Percentiles rank a stretch among this genome's conserved stretches.
Conservation (phyloP, 768 basidiomycete species). For the Leccinum imitatum region DNA sequence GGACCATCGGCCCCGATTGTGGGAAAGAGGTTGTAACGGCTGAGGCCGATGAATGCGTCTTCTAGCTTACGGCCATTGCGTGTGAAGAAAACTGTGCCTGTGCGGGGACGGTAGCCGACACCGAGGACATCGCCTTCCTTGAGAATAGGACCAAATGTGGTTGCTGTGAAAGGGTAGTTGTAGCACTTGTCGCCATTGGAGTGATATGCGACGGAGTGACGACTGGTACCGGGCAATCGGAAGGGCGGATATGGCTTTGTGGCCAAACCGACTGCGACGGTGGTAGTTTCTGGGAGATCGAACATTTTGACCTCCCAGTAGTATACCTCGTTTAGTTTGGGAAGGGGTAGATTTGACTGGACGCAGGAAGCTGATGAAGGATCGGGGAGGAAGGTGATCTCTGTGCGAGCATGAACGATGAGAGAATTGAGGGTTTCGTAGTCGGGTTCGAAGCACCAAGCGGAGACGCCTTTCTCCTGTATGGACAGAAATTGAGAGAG, state of each 20-base stretch:
- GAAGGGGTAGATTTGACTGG: constrained; percentile 94
- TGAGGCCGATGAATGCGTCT: constrained; percentile 91
- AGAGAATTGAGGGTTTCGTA: constrained; percentile 93
- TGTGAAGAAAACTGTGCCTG: constrained; percentile 98
- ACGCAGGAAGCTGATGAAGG: constrained; percentile 93
- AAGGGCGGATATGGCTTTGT: constrained; percentile 98
- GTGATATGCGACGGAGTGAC: constrained; percentile 91
- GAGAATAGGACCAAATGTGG: constrained; percentile 78
- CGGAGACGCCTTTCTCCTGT: constrained; percentile 98
- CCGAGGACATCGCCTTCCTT: constrained; percentile 97
- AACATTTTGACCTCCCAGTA: constrained; percentile 99
- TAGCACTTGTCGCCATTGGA: constrained; percentile 97
- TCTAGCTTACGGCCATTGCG: constrained; percentile 97
- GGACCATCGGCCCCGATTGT: constrained; percentile 96
- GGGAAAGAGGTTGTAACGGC: constrained; percentile 92
- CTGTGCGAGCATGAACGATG: constrained; percentile 92
- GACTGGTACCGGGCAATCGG: constrained; percentile 82
- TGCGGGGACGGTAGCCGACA: constrained; percentile 92
- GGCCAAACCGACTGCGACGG: constrained; percentile 89
- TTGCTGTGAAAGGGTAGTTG: constrained; percentile 91
- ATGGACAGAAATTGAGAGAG: constrained; percentile 98
- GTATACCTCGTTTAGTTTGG: constrained; percentile 98
- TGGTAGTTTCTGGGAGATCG: constrained; percentile 86
- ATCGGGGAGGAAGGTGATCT: constrained; percentile 97
- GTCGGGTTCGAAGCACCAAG: constrained; percentile 99